phyloP scores from a whole-genome alignment of 2,329 filamentous ascomycete species.

The Cladosporium sp. region DNA sequence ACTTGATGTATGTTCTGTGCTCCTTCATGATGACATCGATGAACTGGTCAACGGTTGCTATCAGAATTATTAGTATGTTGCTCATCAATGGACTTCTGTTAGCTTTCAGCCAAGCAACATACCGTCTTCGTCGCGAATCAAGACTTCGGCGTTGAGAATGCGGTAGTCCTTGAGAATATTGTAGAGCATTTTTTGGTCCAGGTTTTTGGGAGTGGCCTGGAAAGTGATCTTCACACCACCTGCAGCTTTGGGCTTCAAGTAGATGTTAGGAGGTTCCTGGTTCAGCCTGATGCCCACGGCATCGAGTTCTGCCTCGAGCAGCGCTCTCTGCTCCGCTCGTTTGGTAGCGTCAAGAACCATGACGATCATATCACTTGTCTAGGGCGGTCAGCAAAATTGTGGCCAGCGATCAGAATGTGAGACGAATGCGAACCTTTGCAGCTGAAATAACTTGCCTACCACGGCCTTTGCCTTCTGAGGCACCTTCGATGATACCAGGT shows the following conservation, averaged over 20 bases:
- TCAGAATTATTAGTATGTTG: slow-evolving; percentile 10
- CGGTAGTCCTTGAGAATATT: slow-evolving; percentile 99
- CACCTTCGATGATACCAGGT: slow-evolving; percentile 96
- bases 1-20: slow-evolving; percentile 93
- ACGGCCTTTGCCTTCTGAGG: slow-evolving; percentile 89
- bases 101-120: slow-evolving; percentile 8
- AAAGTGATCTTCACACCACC: slow-evolving; percentile 99
- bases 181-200: slow-evolving; percentile 97
- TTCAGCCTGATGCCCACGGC: slow-evolving; percentile 93
- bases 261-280: slow-evolving; percentile 93
- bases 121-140: slow-evolving; percentile 87
- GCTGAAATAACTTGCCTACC: slow-evolving; percentile 95
- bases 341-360: slow-evolving; percentile 98
- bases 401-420: not conserved
- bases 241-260: slow-evolving; percentile 90
- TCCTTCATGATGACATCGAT: slow-evolving; percentile 99
- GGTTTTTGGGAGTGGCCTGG: slow-evolving; percentile 76
- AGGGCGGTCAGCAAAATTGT: not conserved
- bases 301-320: slow-evolving; percentile 89
- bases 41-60: slow-evolving; percentile 91
- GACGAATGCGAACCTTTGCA: slow-evolving; percentile 60
- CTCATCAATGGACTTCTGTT: not conserved
- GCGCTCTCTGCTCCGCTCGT: slow-evolving; percentile 82
- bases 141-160: slow-evolving; percentile 93
- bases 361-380: slow-evolving; percentile 90